phyloP scores from a whole-genome alignment of 2,329 filamentous ascomycete species.

The Penicillium sp. region DNA sequence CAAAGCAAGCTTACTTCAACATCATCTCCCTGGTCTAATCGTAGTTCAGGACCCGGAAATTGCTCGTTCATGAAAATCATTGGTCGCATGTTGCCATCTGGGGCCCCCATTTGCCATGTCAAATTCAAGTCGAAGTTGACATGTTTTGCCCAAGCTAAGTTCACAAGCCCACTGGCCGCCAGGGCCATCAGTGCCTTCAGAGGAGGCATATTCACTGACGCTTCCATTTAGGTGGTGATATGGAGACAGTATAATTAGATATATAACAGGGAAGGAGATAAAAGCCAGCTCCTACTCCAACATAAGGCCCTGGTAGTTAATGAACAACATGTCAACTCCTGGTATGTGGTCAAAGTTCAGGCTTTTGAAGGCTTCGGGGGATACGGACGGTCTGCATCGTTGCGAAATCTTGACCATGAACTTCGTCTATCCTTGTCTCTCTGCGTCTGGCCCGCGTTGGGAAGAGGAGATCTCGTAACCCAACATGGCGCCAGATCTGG shows the following conservation, averaged over 20 bases:
- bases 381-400: constrained; percentile 4
- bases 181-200: constrained; percentile 13
- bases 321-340: too few species aligned
- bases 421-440: neutral
- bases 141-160: constrained; percentile 16
- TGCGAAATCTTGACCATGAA: neutral
- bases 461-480: neutral
- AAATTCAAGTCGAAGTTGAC: constrained; percentile 30
- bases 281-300: neutral
- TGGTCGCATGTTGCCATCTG: constrained; percentile 32
- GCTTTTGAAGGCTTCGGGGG: neutral
- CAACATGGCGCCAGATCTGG: constrained; percentile 13
- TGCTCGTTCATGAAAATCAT: constrained; percentile 34
- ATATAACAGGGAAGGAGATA: too few species aligned
- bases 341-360: too few species aligned
- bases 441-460: neutral
- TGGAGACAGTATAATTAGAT: too few species aligned
- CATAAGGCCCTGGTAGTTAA: too few species aligned
- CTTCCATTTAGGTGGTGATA: too few species aligned
- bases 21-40: constrained; percentile 28
- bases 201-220: constrained; percentile 12
- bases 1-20: constrained; percentile 21
- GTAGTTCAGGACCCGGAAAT: constrained; percentile 33
- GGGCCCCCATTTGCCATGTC: constrained; percentile 34
- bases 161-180: constrained; percentile 9